Evolutionary conservation across 1,284 basidiomycete species (phyloP).

Genomic region (Sanghuangporus weigelae): DNA sequence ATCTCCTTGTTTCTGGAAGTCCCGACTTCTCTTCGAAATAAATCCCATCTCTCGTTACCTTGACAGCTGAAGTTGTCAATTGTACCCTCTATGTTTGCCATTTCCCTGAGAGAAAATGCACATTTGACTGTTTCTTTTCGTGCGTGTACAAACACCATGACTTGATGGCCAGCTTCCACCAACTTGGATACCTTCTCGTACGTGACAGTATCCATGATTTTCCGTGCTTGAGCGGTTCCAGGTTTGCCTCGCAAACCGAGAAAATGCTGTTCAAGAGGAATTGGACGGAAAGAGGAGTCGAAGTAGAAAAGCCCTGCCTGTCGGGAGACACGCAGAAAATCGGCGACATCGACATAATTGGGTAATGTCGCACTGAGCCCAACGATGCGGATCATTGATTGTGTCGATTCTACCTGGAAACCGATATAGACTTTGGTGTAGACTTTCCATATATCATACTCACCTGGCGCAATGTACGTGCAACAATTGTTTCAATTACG

Average conservation of each 20-base stretch:
- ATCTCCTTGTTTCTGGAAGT: slow-evolving; percentile 93
- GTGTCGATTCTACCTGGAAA: slow-evolving; percentile 88
- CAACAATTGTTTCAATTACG: slow-evolving; percentile 98
- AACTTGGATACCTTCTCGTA: slow-evolving; percentile 89
- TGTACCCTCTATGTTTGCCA: slow-evolving; percentile 69
- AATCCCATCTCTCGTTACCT: slow-evolving; percentile 71
- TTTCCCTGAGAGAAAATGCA: slow-evolving; percentile 83
- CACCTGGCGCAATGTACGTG: slow-evolving; percentile 89
- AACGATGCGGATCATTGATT: slow-evolving; percentile 97
- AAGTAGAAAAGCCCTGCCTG: slow-evolving; percentile 97
- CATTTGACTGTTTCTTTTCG: slow-evolving; percentile 98
- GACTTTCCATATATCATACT: slow-evolving; percentile 8
- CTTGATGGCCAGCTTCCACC: slow-evolving; percentile 88
- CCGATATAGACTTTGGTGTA: not conserved
- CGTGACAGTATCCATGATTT: slow-evolving; percentile 86
- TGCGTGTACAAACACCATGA: slow-evolving; percentile 99
- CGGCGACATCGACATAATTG: slow-evolving; percentile 96
- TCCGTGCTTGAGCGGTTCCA: slow-evolving; percentile 67
- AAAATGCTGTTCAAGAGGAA: slow-evolving; percentile 98
- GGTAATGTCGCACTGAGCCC: slow-evolving; percentile 98
- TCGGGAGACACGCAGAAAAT: slow-evolving; percentile 91
- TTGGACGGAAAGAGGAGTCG: slow-evolving; percentile 94
- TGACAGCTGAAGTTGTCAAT: slow-evolving; percentile 76
- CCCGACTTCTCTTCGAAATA: slow-evolving; percentile 76
- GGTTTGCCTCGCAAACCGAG: slow-evolving; percentile 93